Percentiles rank a stretch among this genome's conserved stretches.
Evolutionary conservation across 2,329 filamentous ascomycete species (phyloP).

Genomic region (Drechslera avenae): DNA sequence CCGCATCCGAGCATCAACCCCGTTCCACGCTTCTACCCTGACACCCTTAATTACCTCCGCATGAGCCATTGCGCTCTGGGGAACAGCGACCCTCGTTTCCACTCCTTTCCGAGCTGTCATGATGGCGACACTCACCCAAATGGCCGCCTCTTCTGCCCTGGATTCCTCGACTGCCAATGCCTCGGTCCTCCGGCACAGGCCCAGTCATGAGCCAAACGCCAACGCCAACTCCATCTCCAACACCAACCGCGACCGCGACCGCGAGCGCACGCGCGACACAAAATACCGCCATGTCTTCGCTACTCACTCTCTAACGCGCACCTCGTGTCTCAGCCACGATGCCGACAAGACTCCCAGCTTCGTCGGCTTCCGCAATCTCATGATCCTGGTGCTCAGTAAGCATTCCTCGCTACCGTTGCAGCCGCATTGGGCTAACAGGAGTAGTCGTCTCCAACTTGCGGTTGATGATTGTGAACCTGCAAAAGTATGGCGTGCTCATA

Average conservation of each 20-base stretch:
- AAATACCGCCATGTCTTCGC: slow-evolving; percentile 94
- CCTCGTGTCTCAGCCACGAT: slow-evolving; percentile 87
- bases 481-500: slow-evolving; percentile 97
- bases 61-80: slow-evolving; percentile 11
- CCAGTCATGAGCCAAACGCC: slow-evolving; percentile 21
- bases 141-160: slow-evolving; percentile 30
- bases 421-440: slow-evolving; percentile 28
- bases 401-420: slow-evolving; percentile 14
- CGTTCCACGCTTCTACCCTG: slow-evolving; percentile 11
- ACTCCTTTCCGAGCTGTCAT: slow-evolving; percentile 1
- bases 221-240: slow-evolving; percentile 23
- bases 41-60: slow-evolving; percentile 1
- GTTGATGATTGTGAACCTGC: slow-evolving; percentile 94
- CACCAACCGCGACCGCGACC: too few species aligned
- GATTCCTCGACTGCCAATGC: slow-evolving; percentile 28
- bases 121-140: slow-evolving; percentile 43
- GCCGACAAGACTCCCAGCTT: slow-evolving; percentile 77
- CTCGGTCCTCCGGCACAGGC: slow-evolving; percentile 33
- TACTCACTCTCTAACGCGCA: slow-evolving; percentile 72
- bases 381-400: slow-evolving; percentile 88
- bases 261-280: slow-evolving; percentile 37
- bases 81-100: slow-evolving; percentile 5
- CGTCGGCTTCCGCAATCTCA: slow-evolving; percentile 91
- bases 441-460: slow-evolving; percentile 89
- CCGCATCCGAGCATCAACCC: slow-evolving; percentile 20